These are phyloP conservation scores for Daldinia caldariorum DNA, from an alignment of 495 filamentous ascomycete species.

Conservation along the genomic window DNA sequence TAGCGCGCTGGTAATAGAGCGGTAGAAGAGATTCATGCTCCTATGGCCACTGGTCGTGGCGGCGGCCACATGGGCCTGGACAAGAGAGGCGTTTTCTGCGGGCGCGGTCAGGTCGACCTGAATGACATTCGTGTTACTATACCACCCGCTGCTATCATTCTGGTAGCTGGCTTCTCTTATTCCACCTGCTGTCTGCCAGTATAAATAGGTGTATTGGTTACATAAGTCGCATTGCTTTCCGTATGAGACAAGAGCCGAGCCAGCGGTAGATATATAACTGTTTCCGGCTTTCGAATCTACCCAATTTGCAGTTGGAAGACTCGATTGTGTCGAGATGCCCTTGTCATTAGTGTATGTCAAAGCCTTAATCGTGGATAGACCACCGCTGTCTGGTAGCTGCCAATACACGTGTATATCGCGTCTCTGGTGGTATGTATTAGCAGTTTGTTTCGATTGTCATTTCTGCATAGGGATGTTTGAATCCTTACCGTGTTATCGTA, in stretches of 20 bases:
- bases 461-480: background rate
- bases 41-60: slow-evolving; percentile 33
- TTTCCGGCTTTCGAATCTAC: slow-evolving; percentile 32
- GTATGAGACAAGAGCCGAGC: slow-evolving; percentile 42
- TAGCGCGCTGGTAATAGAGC: slow-evolving; percentile 37
- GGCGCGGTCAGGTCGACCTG: slow-evolving; percentile 23
- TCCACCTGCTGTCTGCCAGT: slow-evolving; percentile 40
- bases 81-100: slow-evolving; percentile 40
- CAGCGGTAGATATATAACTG: slow-evolving; percentile 40
- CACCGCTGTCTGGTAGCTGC: slow-evolving; percentile 40
- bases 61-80: slow-evolving; percentile 38
- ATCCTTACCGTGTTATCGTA: slow-evolving; percentile 34
- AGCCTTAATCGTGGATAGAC: slow-evolving; percentile 37
- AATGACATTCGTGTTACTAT: slow-evolving; percentile 18
- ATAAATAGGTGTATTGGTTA: slow-evolving; percentile 46
- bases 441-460: background rate
- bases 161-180: slow-evolving; percentile 38
- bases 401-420: slow-evolving; percentile 47
- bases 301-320: slow-evolving; percentile 38
- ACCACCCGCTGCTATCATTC: slow-evolving; percentile 24
- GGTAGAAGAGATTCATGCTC: slow-evolving; percentile 48
- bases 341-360: slow-evolving; percentile 31
- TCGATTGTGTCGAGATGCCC: slow-evolving; percentile 27
- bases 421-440: slow-evolving; percentile 35
- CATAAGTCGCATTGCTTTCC: slow-evolving; percentile 45